Base-by-base conservation (phyloP, 768 basidiomycete species). In the Russula sp. region DNA sequence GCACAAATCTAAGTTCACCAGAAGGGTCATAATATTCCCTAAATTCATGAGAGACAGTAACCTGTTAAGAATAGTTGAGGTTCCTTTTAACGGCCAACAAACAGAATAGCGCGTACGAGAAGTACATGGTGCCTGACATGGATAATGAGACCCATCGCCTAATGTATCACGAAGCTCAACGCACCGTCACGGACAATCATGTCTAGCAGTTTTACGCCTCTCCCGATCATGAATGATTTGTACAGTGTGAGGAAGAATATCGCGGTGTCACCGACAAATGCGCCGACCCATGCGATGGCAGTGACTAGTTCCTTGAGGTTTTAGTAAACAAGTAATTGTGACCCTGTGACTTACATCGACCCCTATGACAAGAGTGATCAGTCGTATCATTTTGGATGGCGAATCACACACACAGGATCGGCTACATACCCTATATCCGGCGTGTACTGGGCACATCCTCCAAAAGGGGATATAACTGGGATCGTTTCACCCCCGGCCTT, bases 121-220 rank as follows among this genome's bases (percentile, higher is more conserved):
- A 65, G 50, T 65, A 65, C 34, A 65, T 61, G 42, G 64, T 28
- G 7, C 64, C 64, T 65, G 34, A 5, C 20, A 34, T 20, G 49
- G 14, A 40, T 13, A n/a, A 22, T 65, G 2, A 57, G 38, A 6
- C 16, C 34, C 22, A 13, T n/a, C 36, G 49, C 14, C 10, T 18
- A 24, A 16, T 7, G 9, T 13, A 22, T 22, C 4, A 8, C 24
- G 26, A 2, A 38, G 14, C 38, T 42, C 7, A 26, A 57, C 64
- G 7, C 7, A 65, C 64, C 59, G 26, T 65, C 64, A 38, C 64
- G 59, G 22, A 65, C 55, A 2, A 65, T 61, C 42, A 65, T 60
- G 44, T 61, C 18, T 1, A 65, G 18, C 14, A 65, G 54, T 16
- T 40, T 42, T 38, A 57, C n/a, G 7, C 59, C 64, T 11, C 34